phyloP scores from a whole-genome alignment of 441 rosid genomes.

The Gossypium davidsonii region DNA sequence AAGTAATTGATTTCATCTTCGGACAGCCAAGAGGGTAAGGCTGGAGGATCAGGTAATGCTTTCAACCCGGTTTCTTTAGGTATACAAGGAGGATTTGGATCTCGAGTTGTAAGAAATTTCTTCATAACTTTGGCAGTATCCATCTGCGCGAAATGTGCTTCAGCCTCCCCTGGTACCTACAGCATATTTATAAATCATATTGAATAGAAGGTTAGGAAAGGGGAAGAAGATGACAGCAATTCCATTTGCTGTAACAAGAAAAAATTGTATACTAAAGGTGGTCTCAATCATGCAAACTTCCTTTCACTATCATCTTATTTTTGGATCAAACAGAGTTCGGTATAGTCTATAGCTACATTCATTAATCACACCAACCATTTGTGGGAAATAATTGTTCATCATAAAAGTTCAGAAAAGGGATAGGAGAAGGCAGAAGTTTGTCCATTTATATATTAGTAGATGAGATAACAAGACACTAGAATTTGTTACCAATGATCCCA shows the following conservation, averaged over 20 bases:
- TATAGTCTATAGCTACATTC: neutral
- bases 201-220: neutral
- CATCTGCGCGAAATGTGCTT: constrained; percentile 49
- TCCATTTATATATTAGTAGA: neutral
- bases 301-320: neutral
- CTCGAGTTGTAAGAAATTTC: constrained; percentile 32
- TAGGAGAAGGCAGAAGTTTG: neutral
- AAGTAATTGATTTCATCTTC: constrained; percentile 46
- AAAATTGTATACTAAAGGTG: neutral
- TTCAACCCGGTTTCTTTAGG: constrained; percentile 45
- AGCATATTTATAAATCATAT: constrained; percentile 5
- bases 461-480: neutral
- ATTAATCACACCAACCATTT: neutral
- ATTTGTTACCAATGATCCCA: neutral
- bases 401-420: neutral
- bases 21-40: constrained; percentile 53
- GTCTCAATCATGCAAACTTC: neutral
- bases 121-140: constrained; percentile 40
- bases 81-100: constrained; percentile 39
- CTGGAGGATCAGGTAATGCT: constrained; percentile 33
- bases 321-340: neutral
- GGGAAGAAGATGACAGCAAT: neutral
- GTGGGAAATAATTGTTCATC: neutral
- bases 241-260: neutral
- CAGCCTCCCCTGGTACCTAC: constrained; percentile 54